A percentile compares a stretch with the other conserved stretches of the same genome.
Evolutionary conservation across 2,329 filamentous ascomycete species (phyloP).

Genomic region (Incumbomyces lentus): DNA sequence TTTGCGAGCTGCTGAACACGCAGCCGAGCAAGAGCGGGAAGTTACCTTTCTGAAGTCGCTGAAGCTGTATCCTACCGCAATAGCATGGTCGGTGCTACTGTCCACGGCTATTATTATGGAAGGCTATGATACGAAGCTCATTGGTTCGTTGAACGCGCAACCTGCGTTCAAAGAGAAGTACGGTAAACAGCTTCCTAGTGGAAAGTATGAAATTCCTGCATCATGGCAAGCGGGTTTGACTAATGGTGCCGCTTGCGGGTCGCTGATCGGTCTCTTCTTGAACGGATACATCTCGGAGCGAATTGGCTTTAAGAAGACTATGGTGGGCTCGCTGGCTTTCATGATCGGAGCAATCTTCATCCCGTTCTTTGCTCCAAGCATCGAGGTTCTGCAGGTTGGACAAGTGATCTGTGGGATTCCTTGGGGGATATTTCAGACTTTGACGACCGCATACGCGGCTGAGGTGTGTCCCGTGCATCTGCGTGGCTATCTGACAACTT

Average conservation of each 20-base stretch:
- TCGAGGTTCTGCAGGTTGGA: constrained; percentile 25
- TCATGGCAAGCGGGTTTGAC: constrained; percentile 48
- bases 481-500: constrained; percentile 49
- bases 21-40: constrained; percentile 39
- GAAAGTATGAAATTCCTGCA: constrained; percentile 39
- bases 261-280: constrained; percentile 54
- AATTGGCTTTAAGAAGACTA: constrained; percentile 54
- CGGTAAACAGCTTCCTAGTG: constrained; percentile 26
- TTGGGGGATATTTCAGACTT: neutral
- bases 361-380: constrained; percentile 28
- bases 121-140: constrained; percentile 70
- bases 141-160: constrained; percentile 65
- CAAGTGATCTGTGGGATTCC: constrained; percentile 28
- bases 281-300: constrained; percentile 56
- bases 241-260: constrained; percentile 49
- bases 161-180: constrained; percentile 33
- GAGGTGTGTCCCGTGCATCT: constrained; percentile 53
- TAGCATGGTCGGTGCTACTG: constrained; percentile 72
- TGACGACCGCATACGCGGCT: constrained; percentile 47
- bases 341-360: constrained; percentile 30
- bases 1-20: neutral
- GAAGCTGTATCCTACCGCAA: constrained; percentile 73
- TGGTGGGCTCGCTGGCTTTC: constrained; percentile 46
- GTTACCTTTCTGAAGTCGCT: constrained; percentile 52
- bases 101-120: constrained; percentile 86